phyloP scores from a whole-genome alignment of 495 filamentous ascomycete genomes.

The Penicillium cinerascens region DNA sequence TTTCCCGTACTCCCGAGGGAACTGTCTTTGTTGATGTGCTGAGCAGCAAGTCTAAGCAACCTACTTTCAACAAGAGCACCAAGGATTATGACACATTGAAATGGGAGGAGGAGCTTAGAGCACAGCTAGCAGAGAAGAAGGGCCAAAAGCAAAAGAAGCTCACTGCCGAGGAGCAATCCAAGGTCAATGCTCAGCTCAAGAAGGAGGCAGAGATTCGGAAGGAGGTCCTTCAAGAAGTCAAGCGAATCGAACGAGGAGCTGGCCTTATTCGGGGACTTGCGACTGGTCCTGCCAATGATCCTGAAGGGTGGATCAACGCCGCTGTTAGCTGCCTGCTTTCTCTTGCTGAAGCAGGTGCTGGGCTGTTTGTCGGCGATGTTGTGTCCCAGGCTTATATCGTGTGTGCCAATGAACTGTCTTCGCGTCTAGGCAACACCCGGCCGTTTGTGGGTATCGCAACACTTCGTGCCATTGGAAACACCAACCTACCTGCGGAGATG shows the following conservation, averaged over 20 bases:
- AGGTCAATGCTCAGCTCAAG: conserved; percentile 83
- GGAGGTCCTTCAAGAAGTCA: conserved; percentile 62
- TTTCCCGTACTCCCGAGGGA: conserved; percentile 84
- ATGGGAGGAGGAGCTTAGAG: conserved; percentile 92
- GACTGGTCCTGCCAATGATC: conserved; percentile 78
- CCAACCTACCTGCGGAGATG: conserved; percentile 65
- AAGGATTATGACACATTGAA: conserved; percentile 95
- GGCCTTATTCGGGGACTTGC: conserved; percentile 81
- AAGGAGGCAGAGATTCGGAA: conserved; percentile 80
- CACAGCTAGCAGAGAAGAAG: conserved; percentile 86
- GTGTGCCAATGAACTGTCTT: conserved; percentile 66
- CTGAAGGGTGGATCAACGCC: conserved; percentile 79
- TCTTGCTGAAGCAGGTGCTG: conserved; percentile 72
- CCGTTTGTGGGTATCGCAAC: conserved; percentile 86
- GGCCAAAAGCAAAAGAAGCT: conserved; percentile 87
- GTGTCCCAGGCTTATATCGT: conserved; percentile 77
- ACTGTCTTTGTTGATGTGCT: conserved; percentile 87
- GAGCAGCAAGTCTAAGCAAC: conserved; percentile 65
- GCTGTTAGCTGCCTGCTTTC: conserved; percentile 67
- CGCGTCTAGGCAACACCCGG: conserved; percentile 70
- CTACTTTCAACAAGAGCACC: conserved; percentile 70
- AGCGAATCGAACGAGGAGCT: conserved; percentile 70
- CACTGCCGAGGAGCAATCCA: conserved; percentile 79
- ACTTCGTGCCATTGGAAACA: conserved; percentile 69
- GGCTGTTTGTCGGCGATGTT: conserved; percentile 70